Evolutionary conservation across 2,329 filamentous ascomycete genomes (phyloP).

Genomic region (Pseudogymnoascus sp.): DNA sequence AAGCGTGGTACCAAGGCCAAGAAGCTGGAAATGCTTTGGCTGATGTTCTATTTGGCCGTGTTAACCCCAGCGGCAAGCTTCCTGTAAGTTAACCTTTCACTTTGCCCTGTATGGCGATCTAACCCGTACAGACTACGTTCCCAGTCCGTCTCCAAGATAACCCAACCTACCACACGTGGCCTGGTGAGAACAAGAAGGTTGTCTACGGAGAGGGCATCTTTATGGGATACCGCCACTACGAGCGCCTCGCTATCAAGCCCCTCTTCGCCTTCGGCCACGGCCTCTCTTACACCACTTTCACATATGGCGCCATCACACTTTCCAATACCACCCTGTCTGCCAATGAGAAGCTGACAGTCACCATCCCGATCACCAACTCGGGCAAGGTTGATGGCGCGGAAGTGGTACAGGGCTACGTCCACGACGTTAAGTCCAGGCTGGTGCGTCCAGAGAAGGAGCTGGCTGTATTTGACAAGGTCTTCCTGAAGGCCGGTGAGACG

Average conservation of each 20-base stretch:
- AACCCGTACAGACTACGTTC: conserved; percentile 47
- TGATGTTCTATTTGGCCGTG: conserved; percentile 55
- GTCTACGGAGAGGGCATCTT: conserved; percentile 66
- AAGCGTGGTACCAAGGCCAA: conserved; percentile 64
- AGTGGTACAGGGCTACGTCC: conserved; percentile 60
- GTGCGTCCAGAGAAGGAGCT: conserved; percentile 62
- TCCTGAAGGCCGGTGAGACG: conserved; percentile 44
- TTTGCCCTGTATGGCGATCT: conserved; percentile 11
- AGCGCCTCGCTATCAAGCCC: conserved; percentile 49
- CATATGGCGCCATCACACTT: conserved; percentile 50
- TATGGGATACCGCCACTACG: conserved; percentile 67
- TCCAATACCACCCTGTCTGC: conserved; percentile 34
- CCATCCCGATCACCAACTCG: conserved; percentile 50
- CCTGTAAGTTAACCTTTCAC: conserved; percentile 31
- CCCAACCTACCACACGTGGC: conserved; percentile 65
- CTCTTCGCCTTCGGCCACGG: conserved; percentile 69
- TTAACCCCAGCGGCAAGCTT: conserved; percentile 60
- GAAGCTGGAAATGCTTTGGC: conserved; percentile 61
- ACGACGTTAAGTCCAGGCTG: conserved; percentile 54
- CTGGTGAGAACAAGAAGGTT: conserved; percentile 59
- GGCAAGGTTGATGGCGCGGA: conserved; percentile 50
- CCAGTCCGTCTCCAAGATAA: conserved; percentile 56
- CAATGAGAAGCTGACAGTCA: conserved; percentile 27
- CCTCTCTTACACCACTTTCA: conserved; percentile 63
- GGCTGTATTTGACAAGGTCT: conserved; percentile 59